Conservation (phyloP, 1,284 basidiomycete genomes). For the Leccinum subfulvum region DNA sequence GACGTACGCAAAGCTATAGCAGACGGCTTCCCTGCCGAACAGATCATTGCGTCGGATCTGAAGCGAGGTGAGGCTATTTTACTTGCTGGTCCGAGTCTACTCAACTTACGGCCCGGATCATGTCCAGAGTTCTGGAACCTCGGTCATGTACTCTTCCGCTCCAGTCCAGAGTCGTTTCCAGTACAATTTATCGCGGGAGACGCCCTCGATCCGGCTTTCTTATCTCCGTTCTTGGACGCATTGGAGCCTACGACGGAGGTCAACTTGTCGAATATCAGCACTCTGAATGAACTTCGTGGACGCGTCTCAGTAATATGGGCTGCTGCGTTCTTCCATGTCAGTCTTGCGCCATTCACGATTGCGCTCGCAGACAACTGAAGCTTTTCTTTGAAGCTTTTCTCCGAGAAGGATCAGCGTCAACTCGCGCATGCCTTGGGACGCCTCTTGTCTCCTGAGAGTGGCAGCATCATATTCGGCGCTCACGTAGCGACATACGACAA, state of each 20-base stretch:
- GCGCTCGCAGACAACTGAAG: not conserved
- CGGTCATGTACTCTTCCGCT: conserved; percentile 36
- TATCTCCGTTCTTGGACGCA: conserved; percentile 12
- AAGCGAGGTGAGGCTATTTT: conserved; percentile 16
- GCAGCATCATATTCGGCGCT: conserved; percentile 38
- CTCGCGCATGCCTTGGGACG: conserved; percentile 36
- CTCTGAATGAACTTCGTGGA: conserved; percentile 38
- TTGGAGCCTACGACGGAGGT: conserved; percentile 9
- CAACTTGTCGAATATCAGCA: conserved; percentile 28
- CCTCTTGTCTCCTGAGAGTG: conserved; percentile 37
- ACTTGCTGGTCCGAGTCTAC: not conserved
- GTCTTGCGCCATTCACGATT: conserved; percentile 18
- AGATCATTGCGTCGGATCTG: conserved; percentile 25
- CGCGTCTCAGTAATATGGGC: conserved; percentile 39
- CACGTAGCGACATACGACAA: conserved; percentile 25
- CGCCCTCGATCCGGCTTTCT: conserved; percentile 25
- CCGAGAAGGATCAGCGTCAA: conserved; percentile 35
- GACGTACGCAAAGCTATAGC: conserved; percentile 18
- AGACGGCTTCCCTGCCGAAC: conserved; percentile 24
- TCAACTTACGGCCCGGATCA: not conserved
- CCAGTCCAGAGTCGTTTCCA: conserved; percentile 31
- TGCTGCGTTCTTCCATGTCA: conserved; percentile 42
- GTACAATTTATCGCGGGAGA: conserved; percentile 36
- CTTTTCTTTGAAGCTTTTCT: conserved; percentile 35
- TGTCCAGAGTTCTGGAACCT: conserved; percentile 33